These are phyloP conservation scores for Arbutus unedo DNA, from an alignment of 148 eudicot genomes.

Conservation along the genomic window DNA sequence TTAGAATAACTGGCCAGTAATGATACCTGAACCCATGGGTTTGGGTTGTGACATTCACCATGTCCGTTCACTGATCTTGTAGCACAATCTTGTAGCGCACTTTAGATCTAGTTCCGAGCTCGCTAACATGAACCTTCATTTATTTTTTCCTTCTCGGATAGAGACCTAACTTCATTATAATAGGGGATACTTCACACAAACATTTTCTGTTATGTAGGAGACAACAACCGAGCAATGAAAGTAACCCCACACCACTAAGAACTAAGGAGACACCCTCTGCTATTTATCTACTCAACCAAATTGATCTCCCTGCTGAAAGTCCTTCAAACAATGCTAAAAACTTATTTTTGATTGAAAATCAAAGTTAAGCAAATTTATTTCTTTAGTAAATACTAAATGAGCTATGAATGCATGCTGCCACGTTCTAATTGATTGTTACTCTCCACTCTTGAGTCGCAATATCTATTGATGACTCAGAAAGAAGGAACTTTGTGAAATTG, in stretches of 20 bases:
- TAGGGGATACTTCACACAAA: no score
- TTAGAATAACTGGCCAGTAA: no score
- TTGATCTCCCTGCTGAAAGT: neutral
- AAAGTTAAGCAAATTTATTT: neutral
- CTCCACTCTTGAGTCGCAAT: neutral
- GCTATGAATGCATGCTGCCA: no score
- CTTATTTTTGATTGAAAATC: neutral
- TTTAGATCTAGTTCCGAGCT: neutral
- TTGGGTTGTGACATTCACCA: neutral
- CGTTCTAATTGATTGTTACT: no score
- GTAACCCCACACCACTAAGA: neutral
- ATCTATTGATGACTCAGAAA: neutral
- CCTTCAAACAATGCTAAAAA: neutral
- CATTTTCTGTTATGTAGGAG: no score
- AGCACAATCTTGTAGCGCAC: constrained; percentile 1
- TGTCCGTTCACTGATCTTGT: neutral
- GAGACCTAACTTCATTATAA: neutral
- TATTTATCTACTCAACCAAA: neutral
- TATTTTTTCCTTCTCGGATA: neutral
- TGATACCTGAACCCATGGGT: no score
- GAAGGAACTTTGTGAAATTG: neutral
- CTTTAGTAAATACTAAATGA: no score
- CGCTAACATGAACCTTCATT: neutral
- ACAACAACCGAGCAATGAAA: no score
- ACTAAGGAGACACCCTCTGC: neutral